phyloP scores from a whole-genome alignment of 805 yeast species.

The Cyberlindnera mrakii region DNA sequence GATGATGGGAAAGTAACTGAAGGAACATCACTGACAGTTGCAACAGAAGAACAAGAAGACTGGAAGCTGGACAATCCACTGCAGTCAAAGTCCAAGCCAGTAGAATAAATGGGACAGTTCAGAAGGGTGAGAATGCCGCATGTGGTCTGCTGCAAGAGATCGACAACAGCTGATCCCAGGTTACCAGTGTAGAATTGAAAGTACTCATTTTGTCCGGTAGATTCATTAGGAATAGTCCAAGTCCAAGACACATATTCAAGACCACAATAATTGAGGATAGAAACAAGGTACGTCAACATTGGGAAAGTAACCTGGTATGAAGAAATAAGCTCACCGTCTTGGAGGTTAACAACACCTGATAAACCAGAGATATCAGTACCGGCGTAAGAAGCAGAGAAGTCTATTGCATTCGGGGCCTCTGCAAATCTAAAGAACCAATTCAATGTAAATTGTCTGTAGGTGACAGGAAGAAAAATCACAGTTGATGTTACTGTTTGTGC shows the following conservation, averaged over 20 bases:
- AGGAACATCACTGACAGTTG: no score
- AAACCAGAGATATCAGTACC: slow-evolving; percentile 5
- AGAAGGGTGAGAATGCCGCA: slow-evolving; percentile 7
- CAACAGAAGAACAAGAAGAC: slow-evolving; percentile 1
- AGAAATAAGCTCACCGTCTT: slow-evolving; percentile 10
- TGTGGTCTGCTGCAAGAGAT: background rate
- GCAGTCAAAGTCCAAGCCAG: slow-evolving; percentile 10
- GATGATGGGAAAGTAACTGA: no score
- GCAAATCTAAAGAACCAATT: slow-evolving; percentile 13
- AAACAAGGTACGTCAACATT: slow-evolving; percentile 1
- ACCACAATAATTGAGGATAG: slow-evolving; percentile 4
- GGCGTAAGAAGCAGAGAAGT: slow-evolving; percentile 4
- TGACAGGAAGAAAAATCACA: slow-evolving; percentile 1
- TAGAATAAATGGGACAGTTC: slow-evolving; percentile 5
- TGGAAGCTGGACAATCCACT: background rate
- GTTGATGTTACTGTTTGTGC: background rate
- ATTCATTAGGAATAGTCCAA: slow-evolving; percentile 1
- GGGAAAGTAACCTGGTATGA: slow-evolving; percentile 7
- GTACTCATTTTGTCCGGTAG: slow-evolving; percentile 1
- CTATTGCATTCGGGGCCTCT: slow-evolving; percentile 6
- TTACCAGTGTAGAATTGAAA: slow-evolving; percentile 17
- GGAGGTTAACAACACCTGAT: slow-evolving; percentile 13
- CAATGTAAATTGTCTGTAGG: slow-evolving; percentile 6
- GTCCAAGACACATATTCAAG: slow-evolving; percentile 11
- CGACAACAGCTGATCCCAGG: slow-evolving; percentile 8